Conservation (phyloP, 805 yeast genomes). For the Myxozyma kluyveri region DNA sequence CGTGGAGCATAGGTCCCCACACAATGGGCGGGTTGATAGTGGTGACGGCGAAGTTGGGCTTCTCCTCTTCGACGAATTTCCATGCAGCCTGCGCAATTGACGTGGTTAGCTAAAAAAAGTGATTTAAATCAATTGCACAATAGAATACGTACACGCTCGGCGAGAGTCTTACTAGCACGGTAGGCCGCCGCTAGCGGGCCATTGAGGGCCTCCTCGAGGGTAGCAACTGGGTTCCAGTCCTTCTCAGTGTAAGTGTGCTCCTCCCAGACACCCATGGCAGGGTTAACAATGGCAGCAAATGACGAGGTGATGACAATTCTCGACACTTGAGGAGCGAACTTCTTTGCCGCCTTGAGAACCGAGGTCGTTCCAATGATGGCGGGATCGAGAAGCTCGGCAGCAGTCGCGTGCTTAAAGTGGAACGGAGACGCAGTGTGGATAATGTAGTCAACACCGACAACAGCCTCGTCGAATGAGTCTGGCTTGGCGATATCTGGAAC, state of each 20-base stretch:
- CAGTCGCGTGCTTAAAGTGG: conserved; percentile 36
- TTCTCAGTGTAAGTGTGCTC: conserved; percentile 36
- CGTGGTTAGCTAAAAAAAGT: conserved; percentile 55
- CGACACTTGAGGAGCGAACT: conserved; percentile 43
- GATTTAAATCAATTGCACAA: too few species aligned
- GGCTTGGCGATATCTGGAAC: conserved; percentile 34
- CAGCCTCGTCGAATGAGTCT: conserved; percentile 50
- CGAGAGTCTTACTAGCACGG: conserved; percentile 21
- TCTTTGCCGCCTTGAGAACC: conserved; percentile 43
- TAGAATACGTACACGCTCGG: conserved; percentile 23
- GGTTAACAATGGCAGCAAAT: conserved; percentile 48
- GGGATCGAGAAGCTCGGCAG: conserved; percentile 46
- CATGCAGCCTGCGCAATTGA: conserved; percentile 57
- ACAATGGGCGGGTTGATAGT: conserved; percentile 36
- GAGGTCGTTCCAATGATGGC: conserved; percentile 50
- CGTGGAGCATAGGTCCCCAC: conserved; percentile 35
- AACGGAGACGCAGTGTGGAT: conserved; percentile 47
- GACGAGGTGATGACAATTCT: conserved; percentile 53
- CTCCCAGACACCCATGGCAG: conserved; percentile 26
- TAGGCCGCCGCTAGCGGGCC: conserved; percentile 33
- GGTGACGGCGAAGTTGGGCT: conserved; percentile 33
- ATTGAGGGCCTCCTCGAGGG: conserved; percentile 51
- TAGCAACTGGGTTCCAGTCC: conserved; percentile 52
- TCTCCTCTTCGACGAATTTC: conserved; percentile 45
- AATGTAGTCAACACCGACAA: conserved; percentile 40